These are phyloP conservation scores for Phytophthora litchii DNA, from an alignment of 352 stramenopile genomes.

Conservation along the genomic window DNA sequence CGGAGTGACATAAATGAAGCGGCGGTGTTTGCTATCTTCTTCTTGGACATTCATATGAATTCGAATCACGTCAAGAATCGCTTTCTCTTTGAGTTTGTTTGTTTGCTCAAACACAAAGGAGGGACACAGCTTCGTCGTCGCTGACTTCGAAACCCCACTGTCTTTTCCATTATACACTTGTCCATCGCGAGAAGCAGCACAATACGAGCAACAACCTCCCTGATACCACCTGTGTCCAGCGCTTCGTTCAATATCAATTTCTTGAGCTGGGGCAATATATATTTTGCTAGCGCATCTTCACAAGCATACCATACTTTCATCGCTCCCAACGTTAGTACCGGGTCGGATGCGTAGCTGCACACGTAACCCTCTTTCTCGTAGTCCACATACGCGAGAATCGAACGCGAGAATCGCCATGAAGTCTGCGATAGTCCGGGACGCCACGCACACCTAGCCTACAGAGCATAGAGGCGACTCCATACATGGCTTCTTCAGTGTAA, in stretches of 20 bases:
- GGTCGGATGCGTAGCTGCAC: conserved; percentile 21
- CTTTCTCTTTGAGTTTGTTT: no score
- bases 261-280: conserved; percentile 25
- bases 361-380: conserved; percentile 19
- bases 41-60: no score
- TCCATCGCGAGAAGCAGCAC: conserved; percentile 38
- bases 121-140: no score
- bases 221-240: conserved; percentile 25
- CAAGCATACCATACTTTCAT: conserved; percentile 23
- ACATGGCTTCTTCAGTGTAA: conserved; percentile 9
- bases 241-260: conserved; percentile 28
- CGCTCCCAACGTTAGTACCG: conserved; percentile 19
- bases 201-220: conserved; percentile 27
- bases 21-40: no score
- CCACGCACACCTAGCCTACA: conserved; percentile 31
- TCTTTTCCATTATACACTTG: neutral
- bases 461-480: conserved; percentile 23
- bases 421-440: conserved; percentile 22
- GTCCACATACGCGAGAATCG: conserved; percentile 20
- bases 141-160: no score
- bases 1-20: no score
- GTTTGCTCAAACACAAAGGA: no score
- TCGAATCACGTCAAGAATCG: no score
- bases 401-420: conserved; percentile 28
- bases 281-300: neutral